Evolutionary conservation across 139 green algal genomes (phyloP).

Genomic region (Deuterostichococcus epilithicus): DNA sequence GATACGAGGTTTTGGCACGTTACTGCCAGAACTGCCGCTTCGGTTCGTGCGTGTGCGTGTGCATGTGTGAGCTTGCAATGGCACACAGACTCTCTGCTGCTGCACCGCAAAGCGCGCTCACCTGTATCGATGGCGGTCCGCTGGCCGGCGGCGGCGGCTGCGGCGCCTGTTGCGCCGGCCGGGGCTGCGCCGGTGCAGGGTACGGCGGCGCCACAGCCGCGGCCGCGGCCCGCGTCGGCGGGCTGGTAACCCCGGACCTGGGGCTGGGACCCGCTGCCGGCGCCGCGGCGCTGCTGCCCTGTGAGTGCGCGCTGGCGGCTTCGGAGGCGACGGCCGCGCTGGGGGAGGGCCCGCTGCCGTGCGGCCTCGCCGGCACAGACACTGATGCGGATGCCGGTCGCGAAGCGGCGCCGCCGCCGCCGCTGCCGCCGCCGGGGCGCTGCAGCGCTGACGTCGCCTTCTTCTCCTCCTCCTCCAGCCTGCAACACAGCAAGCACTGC

Average conservation of each 20-base stretch:
- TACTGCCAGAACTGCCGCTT: too few relatives aligned
- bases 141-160: neutral
- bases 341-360: neutral
- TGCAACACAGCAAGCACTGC: neutral
- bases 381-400: neutral
- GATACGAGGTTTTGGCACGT: too few relatives aligned
- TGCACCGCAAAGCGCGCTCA: too few relatives aligned
- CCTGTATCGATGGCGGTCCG: neutral
- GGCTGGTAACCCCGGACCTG: neutral
- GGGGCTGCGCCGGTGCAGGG: neutral
- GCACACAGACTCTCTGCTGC: too few relatives aligned
- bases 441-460: too few relatives aligned
- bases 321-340: too few relatives aligned
- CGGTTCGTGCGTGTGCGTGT: too few relatives aligned
- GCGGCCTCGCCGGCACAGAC: neutral
- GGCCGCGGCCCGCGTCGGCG: too few relatives aligned
- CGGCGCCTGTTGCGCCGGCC: too few relatives aligned
- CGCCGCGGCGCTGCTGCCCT: neutral
- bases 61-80: too few relatives aligned
- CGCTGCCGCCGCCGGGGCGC: too few relatives aligned
- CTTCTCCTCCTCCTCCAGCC: neutral
- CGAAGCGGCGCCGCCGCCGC: neutral
- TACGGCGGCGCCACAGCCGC: neutral
- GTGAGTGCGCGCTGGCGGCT: neutral
- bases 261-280: neutral